These are phyloP conservation scores for Coprinopsis cinerea DNA, from an alignment of 768 basidiomycete genomes.

Conservation along the genomic window DNA sequence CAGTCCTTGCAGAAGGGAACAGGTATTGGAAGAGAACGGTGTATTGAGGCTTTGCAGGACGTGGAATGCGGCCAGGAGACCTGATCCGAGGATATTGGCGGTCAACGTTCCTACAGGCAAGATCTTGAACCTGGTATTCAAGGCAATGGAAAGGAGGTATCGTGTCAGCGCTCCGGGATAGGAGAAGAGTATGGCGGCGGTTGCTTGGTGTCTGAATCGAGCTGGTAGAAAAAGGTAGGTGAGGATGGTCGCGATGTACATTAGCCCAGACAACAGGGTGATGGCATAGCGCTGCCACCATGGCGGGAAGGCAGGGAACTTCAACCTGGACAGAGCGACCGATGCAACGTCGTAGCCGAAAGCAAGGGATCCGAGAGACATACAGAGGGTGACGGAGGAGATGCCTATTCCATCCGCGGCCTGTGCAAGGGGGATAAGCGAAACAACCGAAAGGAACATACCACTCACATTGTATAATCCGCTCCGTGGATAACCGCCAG, in stretches of 20 bases:
- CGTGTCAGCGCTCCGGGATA: slow-evolving; percentile 87
- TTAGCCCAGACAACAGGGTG: slow-evolving; percentile 50
- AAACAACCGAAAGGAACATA: background rate
- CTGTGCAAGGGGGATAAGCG: slow-evolving; percentile 32
- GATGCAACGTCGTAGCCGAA: slow-evolving; percentile 66
- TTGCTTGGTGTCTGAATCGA: slow-evolving; percentile 69
- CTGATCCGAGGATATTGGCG: slow-evolving; percentile 76
- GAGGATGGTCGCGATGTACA: slow-evolving; percentile 72
- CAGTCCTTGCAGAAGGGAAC: slow-evolving; percentile 74
- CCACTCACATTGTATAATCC: slow-evolving; percentile 67
- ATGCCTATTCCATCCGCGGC: slow-evolving; percentile 83
- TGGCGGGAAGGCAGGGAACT: slow-evolving; percentile 27
- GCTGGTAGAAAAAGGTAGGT: slow-evolving; percentile 71
- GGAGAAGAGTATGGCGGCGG: slow-evolving; percentile 83
- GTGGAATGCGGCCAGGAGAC: slow-evolving; percentile 69
- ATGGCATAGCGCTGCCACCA: slow-evolving; percentile 43
- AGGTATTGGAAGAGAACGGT: slow-evolving; percentile 47
- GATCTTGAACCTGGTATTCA: slow-evolving; percentile 59
- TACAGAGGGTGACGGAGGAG: slow-evolving; percentile 68
- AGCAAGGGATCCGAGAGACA: slow-evolving; percentile 70
- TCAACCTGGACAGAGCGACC: slow-evolving; percentile 34
- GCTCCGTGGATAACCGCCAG: slow-evolving; percentile 43
- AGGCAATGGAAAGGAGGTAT: slow-evolving; percentile 63
- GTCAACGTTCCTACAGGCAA: slow-evolving; percentile 77
- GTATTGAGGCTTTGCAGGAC: slow-evolving; percentile 55